Evolutionary conservation across 2,329 filamentous ascomycete genomes (phyloP).

Genomic region (Lasiodiplodia sp.): DNA sequence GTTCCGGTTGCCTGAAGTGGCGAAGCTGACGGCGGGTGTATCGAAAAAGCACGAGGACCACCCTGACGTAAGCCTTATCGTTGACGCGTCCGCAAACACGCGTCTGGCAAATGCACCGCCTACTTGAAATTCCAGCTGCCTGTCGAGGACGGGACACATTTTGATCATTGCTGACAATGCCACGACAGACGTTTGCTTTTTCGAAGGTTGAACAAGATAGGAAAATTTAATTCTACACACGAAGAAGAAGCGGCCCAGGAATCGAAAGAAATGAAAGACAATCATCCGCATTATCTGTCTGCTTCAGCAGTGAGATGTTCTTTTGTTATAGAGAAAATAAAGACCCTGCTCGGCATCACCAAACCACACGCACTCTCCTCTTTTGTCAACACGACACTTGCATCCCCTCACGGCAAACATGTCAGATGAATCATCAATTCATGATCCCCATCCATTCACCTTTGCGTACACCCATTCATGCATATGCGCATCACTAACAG

Average conservation of each 20-base stretch:
- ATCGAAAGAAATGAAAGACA: neutral
- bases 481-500: neutral
- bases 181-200: neutral
- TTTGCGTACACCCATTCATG: constrained; percentile 1
- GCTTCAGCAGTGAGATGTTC: neutral
- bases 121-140: too few species aligned
- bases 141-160: neutral
- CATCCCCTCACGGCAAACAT: neutral
- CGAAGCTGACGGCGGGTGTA: neutral
- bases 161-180: neutral
- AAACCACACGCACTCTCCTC: neutral
- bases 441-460: neutral
- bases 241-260: too few species aligned
- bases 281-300: neutral
- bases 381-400: neutral
- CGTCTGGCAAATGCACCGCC: too few species aligned
- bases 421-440: neutral
- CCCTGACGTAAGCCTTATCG: neutral
- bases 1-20: neutral
- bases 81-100: too few species aligned
- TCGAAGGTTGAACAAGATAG: neutral
- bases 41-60: neutral
- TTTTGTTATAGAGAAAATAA: neutral
- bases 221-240: neutral
- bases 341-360: neutral